A percentile compares a stretch with the other conserved stretches of the same genome.
phyloP scores from a whole-genome alignment of 148 eudicot genomes.

The Spergularia marina region DNA sequence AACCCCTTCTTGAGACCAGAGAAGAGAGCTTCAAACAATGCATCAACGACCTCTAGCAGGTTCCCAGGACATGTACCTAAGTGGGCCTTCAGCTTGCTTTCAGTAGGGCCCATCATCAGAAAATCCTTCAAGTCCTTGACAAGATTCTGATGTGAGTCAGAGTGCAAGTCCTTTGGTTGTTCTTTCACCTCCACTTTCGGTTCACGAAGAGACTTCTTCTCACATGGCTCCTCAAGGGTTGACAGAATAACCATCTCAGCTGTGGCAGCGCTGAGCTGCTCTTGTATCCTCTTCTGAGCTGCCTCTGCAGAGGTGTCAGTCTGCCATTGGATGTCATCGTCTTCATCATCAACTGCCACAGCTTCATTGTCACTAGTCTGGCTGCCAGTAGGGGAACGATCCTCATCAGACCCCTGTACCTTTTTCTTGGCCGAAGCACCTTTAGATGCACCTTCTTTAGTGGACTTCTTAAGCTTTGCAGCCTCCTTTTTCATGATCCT shows the following conservation, averaged over 20 bases:
- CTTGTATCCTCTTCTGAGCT: conserved; percentile 11
- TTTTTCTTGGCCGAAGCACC: conserved; percentile 53
- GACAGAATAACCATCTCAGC: conserved; percentile 84
- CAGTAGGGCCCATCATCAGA: conserved; percentile 42
- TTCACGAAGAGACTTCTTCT: conserved; percentile 37
- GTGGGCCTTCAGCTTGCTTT: conserved; percentile 44
- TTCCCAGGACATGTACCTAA: conserved; percentile 42
- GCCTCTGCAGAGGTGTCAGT: conserved; percentile 60
- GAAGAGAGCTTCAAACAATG: conserved; percentile 55
- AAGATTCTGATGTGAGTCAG: conserved; percentile 30
- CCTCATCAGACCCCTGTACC: conserved; percentile 56
- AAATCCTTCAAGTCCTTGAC: conserved; percentile 43
- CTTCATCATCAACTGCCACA: conserved; percentile 35
- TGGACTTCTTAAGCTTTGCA: conserved; percentile 48
- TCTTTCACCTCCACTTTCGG: conserved; percentile 22
- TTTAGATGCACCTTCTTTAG: conserved; percentile 22
- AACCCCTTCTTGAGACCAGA: conserved; percentile 52
- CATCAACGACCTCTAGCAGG: conserved; percentile 45
- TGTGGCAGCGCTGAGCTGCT: conserved; percentile 72
- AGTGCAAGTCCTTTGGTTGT: conserved; percentile 16
- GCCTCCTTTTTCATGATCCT: conserved; percentile 20
- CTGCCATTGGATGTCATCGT: conserved; percentile 65
- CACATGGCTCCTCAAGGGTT: conserved; percentile 45
- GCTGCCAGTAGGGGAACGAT: conserved; percentile 58
- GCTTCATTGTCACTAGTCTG: conserved; percentile 42